These are phyloP conservation scores for Sugiyamaella floridensis DNA, from an alignment of 805 yeast species.

Conservation along the genomic window DNA sequence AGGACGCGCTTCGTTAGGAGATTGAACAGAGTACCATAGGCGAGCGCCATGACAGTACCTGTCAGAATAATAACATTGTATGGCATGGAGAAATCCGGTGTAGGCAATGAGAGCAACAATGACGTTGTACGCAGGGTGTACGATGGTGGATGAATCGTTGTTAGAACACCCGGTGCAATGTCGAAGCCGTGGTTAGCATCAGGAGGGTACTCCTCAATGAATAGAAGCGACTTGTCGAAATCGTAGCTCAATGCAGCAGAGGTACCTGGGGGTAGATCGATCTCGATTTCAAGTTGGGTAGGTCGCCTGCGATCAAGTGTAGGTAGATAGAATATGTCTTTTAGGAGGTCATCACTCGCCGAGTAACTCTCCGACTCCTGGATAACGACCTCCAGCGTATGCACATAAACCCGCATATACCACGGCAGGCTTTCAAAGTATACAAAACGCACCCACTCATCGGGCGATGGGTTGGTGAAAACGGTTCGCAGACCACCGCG, in stretches of 20 bases:
- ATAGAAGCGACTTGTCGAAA: slow-evolving; percentile 80
- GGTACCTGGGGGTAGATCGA: slow-evolving; percentile 58
- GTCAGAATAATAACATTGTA: slow-evolving; percentile 93
- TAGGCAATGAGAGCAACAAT: slow-evolving; percentile 78
- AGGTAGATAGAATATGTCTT: slow-evolving; percentile 29
- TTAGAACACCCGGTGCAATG: slow-evolving; percentile 80
- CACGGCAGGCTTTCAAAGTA: slow-evolving; percentile 86
- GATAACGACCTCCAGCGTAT: slow-evolving; percentile 45
- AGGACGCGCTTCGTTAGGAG: slow-evolving; percentile 66
- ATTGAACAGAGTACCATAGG: slow-evolving; percentile 83
- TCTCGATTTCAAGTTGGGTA: slow-evolving; percentile 65
- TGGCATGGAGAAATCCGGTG: slow-evolving; percentile 98
- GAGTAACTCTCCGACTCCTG: background rate
- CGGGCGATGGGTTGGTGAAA: slow-evolving; percentile 55
- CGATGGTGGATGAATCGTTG: slow-evolving; percentile 36
- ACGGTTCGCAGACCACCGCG: slow-evolving; percentile 81
- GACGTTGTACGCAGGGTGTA: slow-evolving; percentile 65
- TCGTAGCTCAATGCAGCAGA: slow-evolving; percentile 59
- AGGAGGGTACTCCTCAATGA: slow-evolving; percentile 94
- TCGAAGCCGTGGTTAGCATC: slow-evolving; percentile 98
- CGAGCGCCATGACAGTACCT: slow-evolving; percentile 85
- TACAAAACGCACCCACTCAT: slow-evolving; percentile 42
- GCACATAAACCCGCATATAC: slow-evolving; percentile 80
- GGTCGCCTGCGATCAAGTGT: slow-evolving; percentile 78
- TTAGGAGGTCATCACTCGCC: slow-evolving; percentile 27